phyloP scores from a whole-genome alignment of 1,139 yeast species.

The Williopsis jadinii region DNA sequence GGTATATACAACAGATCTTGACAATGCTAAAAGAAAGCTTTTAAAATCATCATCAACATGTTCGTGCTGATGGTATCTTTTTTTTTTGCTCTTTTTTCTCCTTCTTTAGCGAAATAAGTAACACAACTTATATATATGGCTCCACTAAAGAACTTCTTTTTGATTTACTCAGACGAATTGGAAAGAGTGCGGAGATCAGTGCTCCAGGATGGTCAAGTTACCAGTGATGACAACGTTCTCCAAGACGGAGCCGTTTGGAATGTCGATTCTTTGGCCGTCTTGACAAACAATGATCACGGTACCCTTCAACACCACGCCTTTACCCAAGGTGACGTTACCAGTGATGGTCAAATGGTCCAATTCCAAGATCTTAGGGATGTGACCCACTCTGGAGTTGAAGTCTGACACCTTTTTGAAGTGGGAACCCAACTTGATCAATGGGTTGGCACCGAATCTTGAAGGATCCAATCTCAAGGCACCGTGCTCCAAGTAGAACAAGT shows the following conservation, averaged over 20 bases:
- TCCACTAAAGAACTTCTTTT: too few relatives aligned
- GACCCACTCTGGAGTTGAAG: constrained; percentile 85
- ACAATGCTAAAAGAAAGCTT: too few relatives aligned
- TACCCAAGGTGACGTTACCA: constrained; percentile 91
- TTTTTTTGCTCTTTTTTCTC: too few relatives aligned
- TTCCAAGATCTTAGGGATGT: constrained; percentile 94
- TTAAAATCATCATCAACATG: too few relatives aligned
- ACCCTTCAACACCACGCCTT: constrained; percentile 86
- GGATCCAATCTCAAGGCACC: constrained; percentile 86
- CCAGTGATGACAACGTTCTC: constrained; percentile 98
- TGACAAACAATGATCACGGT: constrained; percentile 97
- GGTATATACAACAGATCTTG: too few relatives aligned
- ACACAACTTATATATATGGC: too few relatives aligned
- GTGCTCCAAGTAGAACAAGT: constrained; percentile 82
- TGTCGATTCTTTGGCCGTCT: constrained; percentile 93
- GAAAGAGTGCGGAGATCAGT: constrained; percentile 30
- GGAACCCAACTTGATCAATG: constrained; percentile 91
- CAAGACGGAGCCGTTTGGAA: constrained; percentile 90
- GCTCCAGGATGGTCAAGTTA: constrained; percentile 91
- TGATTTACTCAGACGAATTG: constrained; percentile 29
- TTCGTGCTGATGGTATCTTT: too few relatives aligned
- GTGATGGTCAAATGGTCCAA: constrained; percentile 96
- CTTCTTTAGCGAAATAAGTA: too few relatives aligned
- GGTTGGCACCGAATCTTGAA: constrained; percentile 85
- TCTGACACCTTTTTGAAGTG: constrained; percentile 93